Evolutionary conservation across 805 yeast species (phyloP), one percentile per base, ranked within the genome.

Genomic region (Kurtzmaniella cleridarum): DNA sequence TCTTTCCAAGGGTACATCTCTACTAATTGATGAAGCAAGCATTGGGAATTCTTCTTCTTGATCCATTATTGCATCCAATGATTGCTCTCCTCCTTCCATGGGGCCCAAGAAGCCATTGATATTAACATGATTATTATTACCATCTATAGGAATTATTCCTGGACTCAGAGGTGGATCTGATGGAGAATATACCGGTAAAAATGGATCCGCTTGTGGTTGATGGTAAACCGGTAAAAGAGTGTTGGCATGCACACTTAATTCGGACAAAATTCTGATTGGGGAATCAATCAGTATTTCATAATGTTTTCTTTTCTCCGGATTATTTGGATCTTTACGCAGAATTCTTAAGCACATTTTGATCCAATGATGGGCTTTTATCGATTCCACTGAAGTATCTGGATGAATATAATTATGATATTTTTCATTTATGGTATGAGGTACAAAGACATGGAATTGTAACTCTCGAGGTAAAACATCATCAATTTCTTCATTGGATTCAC

Each of bases 281-380:
- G 96, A 86, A 60, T 93, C 99, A 41, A 93, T 91, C 42, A 88
- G 81, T 33, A 93, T 85, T 64, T 93, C 99, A 56, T 84, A 93
- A 55, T 89, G 97, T 56, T 90, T 93, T 34, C 95, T 69, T 54
- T 86, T 86, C 13, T 50, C 69, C 3, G 65, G 59, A 33, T 66
- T 62, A 2, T 71, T 68, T 2, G 79, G 75, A 32, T 84, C 80
- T n/a, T 71, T 54, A 47, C 75, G 77, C 4, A 95, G 85, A 30
- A 93, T 68, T 37, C 98, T 66, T 38, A 93, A 63, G 46, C 95
- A 84, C 12, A 93, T 75, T 62, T 93, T 93, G 51, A 93, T 80
- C 97, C 98, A 93, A 62, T 93, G 99, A 52, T 86, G 91, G 5
- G 93, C 75, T 62, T 88, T 90, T 45, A 93, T 88, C 49, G 79